phyloP scores from a whole-genome alignment of 1,284 basidiomycete species.

The Crepidotus sp. region DNA sequence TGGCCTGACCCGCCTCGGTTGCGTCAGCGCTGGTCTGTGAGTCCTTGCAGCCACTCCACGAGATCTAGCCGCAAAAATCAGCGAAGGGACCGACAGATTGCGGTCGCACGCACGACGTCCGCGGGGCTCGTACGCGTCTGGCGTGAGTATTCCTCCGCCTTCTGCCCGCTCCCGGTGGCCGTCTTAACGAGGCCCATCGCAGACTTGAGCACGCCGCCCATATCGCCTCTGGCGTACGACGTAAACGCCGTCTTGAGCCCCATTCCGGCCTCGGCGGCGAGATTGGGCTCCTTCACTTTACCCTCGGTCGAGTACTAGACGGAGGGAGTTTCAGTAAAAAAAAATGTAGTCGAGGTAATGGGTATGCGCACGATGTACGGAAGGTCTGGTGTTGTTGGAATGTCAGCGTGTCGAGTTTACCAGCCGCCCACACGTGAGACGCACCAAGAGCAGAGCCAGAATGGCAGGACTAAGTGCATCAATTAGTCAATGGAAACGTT shows the following conservation, averaged over 20 bases:
- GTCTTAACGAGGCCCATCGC: slow-evolving; percentile 43
- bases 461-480: slow-evolving; percentile 45
- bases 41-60: slow-evolving; percentile 90
- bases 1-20: slow-evolving; percentile 69
- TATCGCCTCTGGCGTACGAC: slow-evolving; percentile 71
- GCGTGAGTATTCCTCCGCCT: slow-evolving; percentile 55
- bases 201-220: slow-evolving; percentile 61
- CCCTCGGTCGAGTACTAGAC: slow-evolving; percentile 83
- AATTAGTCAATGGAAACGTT: background rate
- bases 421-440: slow-evolving; percentile 12
- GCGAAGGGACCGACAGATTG: background rate
- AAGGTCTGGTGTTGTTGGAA: slow-evolving; percentile 32
- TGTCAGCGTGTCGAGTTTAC: background rate
- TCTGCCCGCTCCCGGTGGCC: slow-evolving; percentile 38
- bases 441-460: slow-evolving; percentile 59
- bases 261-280: slow-evolving; percentile 70
- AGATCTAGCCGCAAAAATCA: slow-evolving; percentile 34
- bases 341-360: background rate
- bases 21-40: slow-evolving; percentile 89
- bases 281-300: slow-evolving; percentile 87
- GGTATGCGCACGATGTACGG: slow-evolving; percentile 44
- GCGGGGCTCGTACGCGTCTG: slow-evolving; percentile 75
- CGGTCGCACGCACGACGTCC: slow-evolving; percentile 40
- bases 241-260: slow-evolving; percentile 61
- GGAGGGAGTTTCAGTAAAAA: background rate